Percentiles rank a stretch among this genome's conserved stretches.
phyloP scores from a whole-genome alignment of 1,284 basidiomycete species.

The Trichosporon sp. region DNA sequence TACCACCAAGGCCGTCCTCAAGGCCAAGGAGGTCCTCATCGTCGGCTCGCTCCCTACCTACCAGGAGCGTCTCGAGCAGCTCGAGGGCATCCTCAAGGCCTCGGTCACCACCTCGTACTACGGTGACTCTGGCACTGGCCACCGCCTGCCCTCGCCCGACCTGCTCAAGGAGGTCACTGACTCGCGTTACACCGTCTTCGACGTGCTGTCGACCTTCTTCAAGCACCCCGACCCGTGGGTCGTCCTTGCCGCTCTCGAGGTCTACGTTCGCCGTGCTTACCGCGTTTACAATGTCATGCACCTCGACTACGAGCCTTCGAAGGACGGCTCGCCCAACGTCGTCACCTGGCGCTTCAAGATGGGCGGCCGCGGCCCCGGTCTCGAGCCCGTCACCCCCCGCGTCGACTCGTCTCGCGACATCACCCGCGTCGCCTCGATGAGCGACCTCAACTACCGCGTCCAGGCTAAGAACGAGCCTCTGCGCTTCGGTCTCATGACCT shows the following conservation, averaged over 20 bases:
- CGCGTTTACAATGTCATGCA: conserved; percentile 87
- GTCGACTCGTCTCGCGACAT: conserved; percentile 53
- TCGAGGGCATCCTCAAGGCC: conserved; percentile 86
- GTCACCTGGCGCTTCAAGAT: conserved; percentile 93
- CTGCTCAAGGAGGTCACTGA: conserved; percentile 90
- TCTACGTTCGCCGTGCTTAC: conserved; percentile 87
- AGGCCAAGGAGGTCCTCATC: conserved; percentile 96
- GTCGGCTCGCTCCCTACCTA: conserved; percentile 93
- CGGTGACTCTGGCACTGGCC: conserved; percentile 68
- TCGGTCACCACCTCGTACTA: conserved; percentile 83
- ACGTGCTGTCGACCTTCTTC: conserved; percentile 96
- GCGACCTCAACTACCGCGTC: conserved; percentile 87
- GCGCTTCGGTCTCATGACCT: conserved; percentile 81
- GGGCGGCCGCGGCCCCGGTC: conserved; percentile 58
- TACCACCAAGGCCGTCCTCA: conserved; percentile 81
- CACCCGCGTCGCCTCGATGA: conserved; percentile 74
- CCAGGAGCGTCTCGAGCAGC: conserved; percentile 86
- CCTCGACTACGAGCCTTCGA: conserved; percentile 88
- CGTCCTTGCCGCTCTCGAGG: conserved; percentile 86
- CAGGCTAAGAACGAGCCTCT: conserved; percentile 74
- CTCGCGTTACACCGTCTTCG: conserved; percentile 93
- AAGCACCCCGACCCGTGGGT: conserved; percentile 77
- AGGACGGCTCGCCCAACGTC: conserved; percentile 71
- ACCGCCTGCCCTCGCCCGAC: conserved; percentile 72
- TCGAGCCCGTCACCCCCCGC: conserved; percentile 76